Percentiles rank a stretch among this genome's conserved stretches.
phyloP scores from a whole-genome alignment of 1,139 yeast genomes.

The Scheffersomyces parashehatae region DNA sequence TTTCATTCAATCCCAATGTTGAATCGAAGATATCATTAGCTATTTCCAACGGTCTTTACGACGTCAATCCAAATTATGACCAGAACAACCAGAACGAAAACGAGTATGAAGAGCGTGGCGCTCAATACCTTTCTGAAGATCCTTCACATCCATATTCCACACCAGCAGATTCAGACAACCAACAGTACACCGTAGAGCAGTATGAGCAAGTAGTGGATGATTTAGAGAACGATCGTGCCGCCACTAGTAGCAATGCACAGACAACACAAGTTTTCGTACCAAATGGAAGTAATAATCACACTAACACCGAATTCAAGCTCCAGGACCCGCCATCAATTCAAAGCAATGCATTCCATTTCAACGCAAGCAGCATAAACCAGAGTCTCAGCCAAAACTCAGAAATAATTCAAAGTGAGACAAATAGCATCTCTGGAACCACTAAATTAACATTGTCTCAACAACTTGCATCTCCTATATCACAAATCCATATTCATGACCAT shows the following conservation, averaged over 20 bases:
- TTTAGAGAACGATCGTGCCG: too few species aligned
- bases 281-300: background rate
- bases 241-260: too few species aligned
- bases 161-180: background rate
- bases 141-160: background rate
- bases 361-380: too few species aligned
- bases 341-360: background rate
- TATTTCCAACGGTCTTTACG: slow-evolving; percentile 14
- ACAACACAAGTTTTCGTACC: background rate
- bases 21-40: slow-evolving; percentile 16
- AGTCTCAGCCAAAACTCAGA: too few species aligned
- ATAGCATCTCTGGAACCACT: too few species aligned
- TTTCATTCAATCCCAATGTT: slow-evolving; percentile 4
- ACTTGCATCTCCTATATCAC: slow-evolving; percentile 25
- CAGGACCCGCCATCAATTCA: slow-evolving; percentile 25
- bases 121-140: background rate
- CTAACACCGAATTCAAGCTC: slow-evolving; percentile 15
- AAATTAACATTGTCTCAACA: slow-evolving; percentile 10
- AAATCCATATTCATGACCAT: slow-evolving; percentile 15
- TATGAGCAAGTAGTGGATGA: background rate
- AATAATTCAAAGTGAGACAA: too few species aligned
- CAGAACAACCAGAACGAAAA: background rate
- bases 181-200: background rate
- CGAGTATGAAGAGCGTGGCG: background rate
- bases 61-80: slow-evolving; percentile 12